These are phyloP conservation scores for Vitis rotundifolia DNA, from an alignment of 164 flowering plant species.

Conservation along the genomic window DNA sequence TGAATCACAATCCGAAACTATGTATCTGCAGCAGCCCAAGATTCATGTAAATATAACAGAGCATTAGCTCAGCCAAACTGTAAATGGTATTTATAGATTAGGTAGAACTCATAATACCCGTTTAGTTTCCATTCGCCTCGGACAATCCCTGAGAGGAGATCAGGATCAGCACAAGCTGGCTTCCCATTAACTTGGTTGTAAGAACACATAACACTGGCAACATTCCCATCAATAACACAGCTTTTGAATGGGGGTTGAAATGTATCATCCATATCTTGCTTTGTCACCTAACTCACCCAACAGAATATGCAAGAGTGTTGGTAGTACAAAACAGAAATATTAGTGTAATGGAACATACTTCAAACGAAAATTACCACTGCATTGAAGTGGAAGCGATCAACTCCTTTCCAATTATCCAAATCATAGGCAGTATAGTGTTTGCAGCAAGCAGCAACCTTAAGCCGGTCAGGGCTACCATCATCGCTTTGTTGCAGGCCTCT, in stretches of 20 bases:
- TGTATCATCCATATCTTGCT: constrained; percentile 12
- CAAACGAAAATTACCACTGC: constrained; percentile 42
- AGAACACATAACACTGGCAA: constrained; percentile 14
- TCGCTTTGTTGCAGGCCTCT: constrained; percentile 18
- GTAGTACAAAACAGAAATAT: neutral
- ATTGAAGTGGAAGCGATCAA: constrained; percentile 14
- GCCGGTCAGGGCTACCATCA: constrained; percentile 21
- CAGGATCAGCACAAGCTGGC: constrained; percentile 16
- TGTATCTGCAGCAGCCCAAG: constrained; percentile 46
- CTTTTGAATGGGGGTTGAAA: constrained; percentile 4
- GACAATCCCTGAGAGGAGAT: neutral
- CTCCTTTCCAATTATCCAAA: constrained; percentile 18
- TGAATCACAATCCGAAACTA: constrained; percentile 80
- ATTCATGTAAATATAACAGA: neutral
- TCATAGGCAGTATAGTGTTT: constrained; percentile 29
- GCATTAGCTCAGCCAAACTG: neutral
- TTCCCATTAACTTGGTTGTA: constrained; percentile 15
- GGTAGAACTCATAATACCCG: constrained; percentile 6
- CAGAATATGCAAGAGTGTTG: neutral
- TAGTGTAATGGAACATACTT: neutral
- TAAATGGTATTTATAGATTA: neutral
- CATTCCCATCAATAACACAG: constrained; percentile 14
- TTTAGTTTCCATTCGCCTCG: constrained; percentile 7
- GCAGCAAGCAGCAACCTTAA: constrained; percentile 22
- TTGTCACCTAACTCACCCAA: constrained; percentile 5